These are phyloP conservation scores for Aphanomyces invadans DNA, from an alignment of 352 stramenopile species.

Conservation along the genomic window DNA sequence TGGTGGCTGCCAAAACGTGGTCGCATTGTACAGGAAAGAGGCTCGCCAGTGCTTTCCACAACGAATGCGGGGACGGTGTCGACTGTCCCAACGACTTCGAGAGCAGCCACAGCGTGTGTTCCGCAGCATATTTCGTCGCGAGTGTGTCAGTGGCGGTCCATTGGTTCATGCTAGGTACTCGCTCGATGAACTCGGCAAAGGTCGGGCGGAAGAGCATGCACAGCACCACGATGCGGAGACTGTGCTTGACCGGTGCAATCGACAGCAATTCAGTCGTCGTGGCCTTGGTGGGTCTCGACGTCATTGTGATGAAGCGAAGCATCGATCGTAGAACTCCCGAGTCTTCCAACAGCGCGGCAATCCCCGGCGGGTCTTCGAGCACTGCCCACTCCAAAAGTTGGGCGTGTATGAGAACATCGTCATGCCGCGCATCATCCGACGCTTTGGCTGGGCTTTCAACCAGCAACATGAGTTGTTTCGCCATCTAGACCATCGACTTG, in stretches of 20 bases:
- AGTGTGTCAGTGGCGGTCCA: too few relatives aligned
- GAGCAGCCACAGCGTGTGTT: too few relatives aligned
- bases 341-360: neutral
- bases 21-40: too few relatives aligned
- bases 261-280: too few relatives aligned
- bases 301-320: neutral
- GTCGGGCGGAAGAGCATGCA: neutral
- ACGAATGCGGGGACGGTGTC: too few relatives aligned
- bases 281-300: neutral
- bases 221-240: neutral
- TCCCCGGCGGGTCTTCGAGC: neutral
- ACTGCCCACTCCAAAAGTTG: constrained; percentile 3
- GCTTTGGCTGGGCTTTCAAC: too few relatives aligned
- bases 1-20: too few relatives aligned
- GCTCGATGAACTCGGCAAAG: constrained; percentile 5
- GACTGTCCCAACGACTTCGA: too few relatives aligned
- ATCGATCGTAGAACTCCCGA: neutral
- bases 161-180: constrained; percentile 10
- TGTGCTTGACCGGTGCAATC: neutral
- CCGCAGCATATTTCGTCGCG: too few relatives aligned
- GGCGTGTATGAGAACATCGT: neutral
- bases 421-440: neutral
- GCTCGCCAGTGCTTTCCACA: too few relatives aligned
- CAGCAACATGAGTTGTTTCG: neutral
- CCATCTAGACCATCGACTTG: neutral